phyloP scores from a whole-genome alignment of 164 flowering plant genomes.

The Kingdonia uniflora region DNA sequence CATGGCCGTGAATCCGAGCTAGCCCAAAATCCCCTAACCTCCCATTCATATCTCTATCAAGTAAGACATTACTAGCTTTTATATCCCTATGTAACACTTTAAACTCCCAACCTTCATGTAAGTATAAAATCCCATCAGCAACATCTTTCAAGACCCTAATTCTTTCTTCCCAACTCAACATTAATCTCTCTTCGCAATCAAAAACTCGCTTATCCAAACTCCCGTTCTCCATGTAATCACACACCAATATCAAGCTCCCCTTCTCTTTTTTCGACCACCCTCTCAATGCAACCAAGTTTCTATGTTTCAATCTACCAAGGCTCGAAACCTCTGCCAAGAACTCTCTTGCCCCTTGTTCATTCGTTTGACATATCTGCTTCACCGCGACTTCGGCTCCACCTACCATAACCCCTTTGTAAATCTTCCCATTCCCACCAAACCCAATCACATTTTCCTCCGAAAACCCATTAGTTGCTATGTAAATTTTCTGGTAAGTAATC shows the following conservation, averaged over 20 bases:
- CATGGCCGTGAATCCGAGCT: constrained; percentile 29
- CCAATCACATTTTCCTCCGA: constrained; percentile 28
- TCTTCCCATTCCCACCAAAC: constrained; percentile 37
- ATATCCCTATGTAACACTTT: constrained; percentile 43
- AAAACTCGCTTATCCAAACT: constrained; percentile 37
- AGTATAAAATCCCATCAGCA: constrained; percentile 29
- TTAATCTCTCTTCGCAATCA: constrained; percentile 16
- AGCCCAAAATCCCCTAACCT: constrained; percentile 41
- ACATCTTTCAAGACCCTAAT: constrained; percentile 28
- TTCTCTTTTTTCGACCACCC: constrained; percentile 40
- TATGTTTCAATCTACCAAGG: constrained; percentile 39
- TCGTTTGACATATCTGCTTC: constrained; percentile 26
- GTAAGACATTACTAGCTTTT: constrained; percentile 44
- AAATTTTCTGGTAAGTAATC: constrained; percentile 25
- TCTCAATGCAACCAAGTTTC: constrained; percentile 34
- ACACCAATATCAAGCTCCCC: constrained; percentile 27
- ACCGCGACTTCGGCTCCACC: constrained; percentile 31
- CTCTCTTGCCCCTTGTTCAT: constrained; percentile 24
- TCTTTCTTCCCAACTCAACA: constrained; percentile 30
- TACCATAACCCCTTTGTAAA: constrained; percentile 28
- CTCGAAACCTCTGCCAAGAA: constrained; percentile 44
- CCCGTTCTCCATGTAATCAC: constrained; percentile 44
- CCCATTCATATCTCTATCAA: constrained; percentile 38
- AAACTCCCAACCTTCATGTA: constrained; percentile 44
- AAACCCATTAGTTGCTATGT: constrained; percentile 28